Conservation (phyloP, 1,284 basidiomycete species). For the Schizopora paradoxa region DNA sequence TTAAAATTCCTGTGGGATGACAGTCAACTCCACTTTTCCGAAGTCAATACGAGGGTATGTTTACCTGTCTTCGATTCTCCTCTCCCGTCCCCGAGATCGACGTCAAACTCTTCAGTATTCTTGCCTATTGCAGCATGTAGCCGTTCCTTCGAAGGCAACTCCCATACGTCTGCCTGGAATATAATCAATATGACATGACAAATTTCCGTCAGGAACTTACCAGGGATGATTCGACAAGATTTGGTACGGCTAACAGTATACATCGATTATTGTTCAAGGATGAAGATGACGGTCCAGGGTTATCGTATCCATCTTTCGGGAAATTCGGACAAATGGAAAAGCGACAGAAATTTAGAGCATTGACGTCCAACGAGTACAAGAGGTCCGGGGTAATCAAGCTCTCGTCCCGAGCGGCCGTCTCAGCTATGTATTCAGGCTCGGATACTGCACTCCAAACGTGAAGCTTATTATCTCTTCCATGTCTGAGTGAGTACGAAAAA, state of each 20-base stretch:
- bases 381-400: conserved; percentile 47
- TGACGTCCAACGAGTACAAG: conserved; percentile 71
- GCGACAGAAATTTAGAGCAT: conserved; percentile 85
- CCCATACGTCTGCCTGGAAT: conserved; percentile 74
- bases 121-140: conserved; percentile 79
- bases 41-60: conserved; percentile 14
- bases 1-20: conserved; percentile 63
- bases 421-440: conserved; percentile 44
- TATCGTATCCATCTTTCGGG: too few relatives aligned
- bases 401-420: conserved; percentile 46
- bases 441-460: conserved; percentile 58
- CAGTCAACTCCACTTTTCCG: not conserved
- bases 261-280: conserved; percentile 20
- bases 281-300: conserved; percentile 13
- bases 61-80: conserved; percentile 41
- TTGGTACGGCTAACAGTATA: conserved; percentile 74
- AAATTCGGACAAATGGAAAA: conserved; percentile 50
- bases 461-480: conserved; percentile 81
- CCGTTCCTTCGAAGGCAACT: conserved; percentile 54
- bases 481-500: conserved; percentile 40
- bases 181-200: conserved; percentile 6
- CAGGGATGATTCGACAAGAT: conserved; percentile 79
- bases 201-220: conserved; percentile 37
- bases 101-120: conserved; percentile 26
- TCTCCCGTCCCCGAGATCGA: conserved; percentile 44